A percentile compares a stretch with the other conserved stretches of the same genome.
Evolutionary conservation across 164 flowering plant genomes (phyloP).

Genomic region (Kalanchoe fedtschenkoi): DNA sequence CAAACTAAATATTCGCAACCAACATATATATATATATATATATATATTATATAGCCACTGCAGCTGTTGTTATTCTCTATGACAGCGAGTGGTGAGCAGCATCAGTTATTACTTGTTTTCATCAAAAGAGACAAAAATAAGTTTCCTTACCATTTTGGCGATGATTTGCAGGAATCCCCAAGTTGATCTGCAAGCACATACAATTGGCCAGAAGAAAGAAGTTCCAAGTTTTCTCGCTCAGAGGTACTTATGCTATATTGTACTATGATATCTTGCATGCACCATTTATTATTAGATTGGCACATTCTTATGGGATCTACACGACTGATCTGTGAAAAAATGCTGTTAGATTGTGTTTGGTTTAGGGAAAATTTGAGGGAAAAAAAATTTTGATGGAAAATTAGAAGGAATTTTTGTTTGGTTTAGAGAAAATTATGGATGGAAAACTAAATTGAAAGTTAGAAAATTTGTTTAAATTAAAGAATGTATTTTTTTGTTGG

Average conservation of each 20-base stretch:
- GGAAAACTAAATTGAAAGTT: background rate
- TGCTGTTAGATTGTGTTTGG: too few species aligned
- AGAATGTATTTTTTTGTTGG: too few species aligned
- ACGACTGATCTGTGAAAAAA: too few species aligned
- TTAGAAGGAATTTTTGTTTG: background rate
- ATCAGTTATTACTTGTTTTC: background rate
- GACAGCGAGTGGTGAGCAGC: conserved; percentile 77
- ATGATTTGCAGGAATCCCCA: conserved; percentile 77
- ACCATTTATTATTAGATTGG: too few species aligned
- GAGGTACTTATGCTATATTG: conserved; percentile 47
- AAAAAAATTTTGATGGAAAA: too few species aligned
- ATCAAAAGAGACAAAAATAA: background rate
- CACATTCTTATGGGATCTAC: too few species aligned
- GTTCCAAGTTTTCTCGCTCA: conserved; percentile 98
- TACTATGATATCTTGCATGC: too few species aligned
- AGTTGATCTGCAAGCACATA: conserved; percentile 97
- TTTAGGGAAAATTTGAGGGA: too few species aligned
- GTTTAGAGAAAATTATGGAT: too few species aligned
- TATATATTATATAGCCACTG: conserved; percentile 1
- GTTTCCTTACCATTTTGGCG: background rate
- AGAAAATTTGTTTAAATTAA: background rate
- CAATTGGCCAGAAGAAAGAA: conserved; percentile 99
- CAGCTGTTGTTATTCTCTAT: conserved; percentile 5
- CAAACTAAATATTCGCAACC: too few species aligned
- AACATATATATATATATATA: too few species aligned